A percentile compares a stretch with the other conserved stretches of the same genome.
These are phyloP conservation scores for Globisporangium parvum DNA, from an alignment of 352 stramenopile genomes.

Conservation along the genomic window DNA sequence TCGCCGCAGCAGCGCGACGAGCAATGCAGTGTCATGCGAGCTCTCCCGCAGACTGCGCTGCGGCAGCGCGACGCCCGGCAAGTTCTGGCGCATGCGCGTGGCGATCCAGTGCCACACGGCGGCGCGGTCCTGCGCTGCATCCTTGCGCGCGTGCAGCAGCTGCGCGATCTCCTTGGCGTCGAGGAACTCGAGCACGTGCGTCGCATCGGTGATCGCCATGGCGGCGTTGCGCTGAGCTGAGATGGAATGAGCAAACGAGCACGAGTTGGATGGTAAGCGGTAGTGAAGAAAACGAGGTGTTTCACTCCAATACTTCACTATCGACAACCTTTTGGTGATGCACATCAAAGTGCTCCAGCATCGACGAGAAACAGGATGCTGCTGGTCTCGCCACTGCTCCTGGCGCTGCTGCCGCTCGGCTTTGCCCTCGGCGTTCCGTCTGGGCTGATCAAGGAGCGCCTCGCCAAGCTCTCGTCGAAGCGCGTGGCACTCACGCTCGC, in stretches of 20 bases:
- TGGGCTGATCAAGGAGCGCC: constrained; percentile 49
- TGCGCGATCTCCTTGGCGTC: constrained; percentile 25
- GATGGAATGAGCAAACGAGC: not conserved
- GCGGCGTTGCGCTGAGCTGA: not conserved
- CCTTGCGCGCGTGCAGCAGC: constrained; percentile 28
- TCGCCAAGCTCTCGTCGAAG: constrained; percentile 30
- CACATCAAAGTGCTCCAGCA: not conserved
- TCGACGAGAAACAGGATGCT: not conserved
- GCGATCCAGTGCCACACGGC: constrained; percentile 39
- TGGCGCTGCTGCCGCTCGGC: constrained; percentile 23
- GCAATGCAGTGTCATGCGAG: constrained; percentile 21
- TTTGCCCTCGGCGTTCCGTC: constrained; percentile 35
- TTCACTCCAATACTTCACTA: too few species aligned
- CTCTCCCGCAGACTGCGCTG: constrained; percentile 16
- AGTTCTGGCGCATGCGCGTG: constrained; percentile 20
- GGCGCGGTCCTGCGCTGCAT: constrained; percentile 15
- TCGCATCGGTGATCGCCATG: constrained; percentile 26
- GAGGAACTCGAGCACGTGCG: constrained; percentile 53
- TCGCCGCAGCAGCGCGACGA: constrained; percentile 41
- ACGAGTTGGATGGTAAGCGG: not conserved
- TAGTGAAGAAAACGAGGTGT: not conserved
- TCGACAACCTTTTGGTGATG: too few species aligned
- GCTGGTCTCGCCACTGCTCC: constrained; percentile 1
- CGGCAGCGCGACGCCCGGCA: constrained; percentile 24
- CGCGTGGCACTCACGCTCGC: constrained; percentile 36